These are phyloP conservation scores for Terfezia boudieri DNA, from an alignment of 495 filamentous ascomycete genomes.

Conservation along the genomic window DNA sequence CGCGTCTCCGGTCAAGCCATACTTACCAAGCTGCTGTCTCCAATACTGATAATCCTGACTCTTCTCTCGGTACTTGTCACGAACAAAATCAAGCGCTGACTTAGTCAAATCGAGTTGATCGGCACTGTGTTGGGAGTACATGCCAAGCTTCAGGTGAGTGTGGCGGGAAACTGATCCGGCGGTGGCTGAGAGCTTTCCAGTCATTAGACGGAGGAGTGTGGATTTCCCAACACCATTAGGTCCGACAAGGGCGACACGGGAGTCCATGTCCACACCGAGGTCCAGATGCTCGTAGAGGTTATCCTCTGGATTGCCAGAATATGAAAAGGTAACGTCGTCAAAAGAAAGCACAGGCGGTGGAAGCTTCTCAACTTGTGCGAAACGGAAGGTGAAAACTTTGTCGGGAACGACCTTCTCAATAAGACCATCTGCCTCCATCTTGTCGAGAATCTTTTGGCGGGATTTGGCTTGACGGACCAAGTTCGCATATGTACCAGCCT, in stretches of 20 bases:
- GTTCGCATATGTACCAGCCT: constrained; percentile 94
- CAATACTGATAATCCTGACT: constrained; percentile 98
- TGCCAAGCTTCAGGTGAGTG: constrained; percentile 91
- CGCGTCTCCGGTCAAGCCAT: constrained; percentile 72
- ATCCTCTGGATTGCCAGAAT: constrained; percentile 70
- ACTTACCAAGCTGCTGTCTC: constrained; percentile 88
- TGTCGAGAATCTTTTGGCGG: constrained; percentile 97
- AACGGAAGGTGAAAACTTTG: constrained; percentile 91
- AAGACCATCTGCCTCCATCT: constrained; percentile 99
- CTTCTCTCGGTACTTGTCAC: constrained; percentile 76
- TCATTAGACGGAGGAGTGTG: constrained; percentile 94
- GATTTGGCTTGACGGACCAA: constrained; percentile 97
- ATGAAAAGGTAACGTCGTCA: constrained; percentile 93
- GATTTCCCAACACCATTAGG: constrained; percentile 99
- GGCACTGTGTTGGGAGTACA: constrained; percentile 95
- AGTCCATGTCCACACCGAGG: constrained; percentile 99
- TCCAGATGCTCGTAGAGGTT: constrained; percentile 92
- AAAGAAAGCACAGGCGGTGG: constrained; percentile 91
- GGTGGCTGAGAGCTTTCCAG: constrained; percentile 77
- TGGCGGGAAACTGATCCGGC: constrained; percentile 63
- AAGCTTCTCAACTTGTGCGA: constrained; percentile 95
- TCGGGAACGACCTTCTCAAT: constrained; percentile 75
- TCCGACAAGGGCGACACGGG: constrained; percentile 84
- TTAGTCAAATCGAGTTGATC: constrained; percentile 98
- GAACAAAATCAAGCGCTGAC: constrained; percentile 88